phyloP scores from a whole-genome alignment of 1,139 yeast species.

The Geotrichum reessii region DNA sequence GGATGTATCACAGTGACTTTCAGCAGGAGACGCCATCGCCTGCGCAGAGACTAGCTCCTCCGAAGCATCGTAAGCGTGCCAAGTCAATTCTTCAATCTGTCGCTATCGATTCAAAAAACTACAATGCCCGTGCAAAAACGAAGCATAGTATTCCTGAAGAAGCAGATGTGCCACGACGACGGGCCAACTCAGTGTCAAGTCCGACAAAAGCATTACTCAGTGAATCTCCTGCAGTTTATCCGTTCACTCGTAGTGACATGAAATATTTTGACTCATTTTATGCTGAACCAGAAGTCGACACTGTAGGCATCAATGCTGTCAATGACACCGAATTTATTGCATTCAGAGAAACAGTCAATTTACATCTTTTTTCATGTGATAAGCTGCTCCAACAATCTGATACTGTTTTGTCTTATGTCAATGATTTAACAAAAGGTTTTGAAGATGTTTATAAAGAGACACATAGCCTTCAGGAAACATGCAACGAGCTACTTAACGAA shows the following conservation, averaged over 20 bases:
- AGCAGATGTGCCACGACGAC: slow-evolving; percentile 24
- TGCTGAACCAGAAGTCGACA: slow-evolving; percentile 2
- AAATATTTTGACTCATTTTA: slow-evolving; percentile 3
- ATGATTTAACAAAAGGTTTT: slow-evolving; percentile 46
- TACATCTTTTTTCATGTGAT: slow-evolving; percentile 32
- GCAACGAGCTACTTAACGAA: slow-evolving; percentile 50
- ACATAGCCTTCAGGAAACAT: slow-evolving; percentile 54
- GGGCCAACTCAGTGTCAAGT: slow-evolving; percentile 22
- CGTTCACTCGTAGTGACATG: slow-evolving; percentile 19
- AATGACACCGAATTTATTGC: slow-evolving; percentile 23
- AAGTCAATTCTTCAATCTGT: slow-evolving; percentile 29
- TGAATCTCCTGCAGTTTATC: slow-evolving; percentile 8
- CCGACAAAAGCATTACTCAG: not conserved
- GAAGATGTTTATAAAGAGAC: slow-evolving; percentile 57
- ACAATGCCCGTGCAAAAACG: not conserved
- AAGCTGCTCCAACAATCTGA: slow-evolving; percentile 42
- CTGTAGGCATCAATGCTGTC: slow-evolving; percentile 29
- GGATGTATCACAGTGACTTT: slow-evolving; percentile 31
- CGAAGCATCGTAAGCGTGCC: slow-evolving; percentile 25
- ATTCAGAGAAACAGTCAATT: slow-evolving; percentile 32
- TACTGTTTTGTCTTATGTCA: slow-evolving; percentile 41
- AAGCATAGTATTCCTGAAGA: slow-evolving; percentile 20
- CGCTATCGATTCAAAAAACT: slow-evolving; percentile 23
- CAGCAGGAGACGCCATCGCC: slow-evolving; percentile 16
- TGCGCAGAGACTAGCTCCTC: slow-evolving; percentile 10